phyloP scores from a whole-genome alignment of 805 yeast genomes.

The Yarrowia yakushimensis region DNA sequence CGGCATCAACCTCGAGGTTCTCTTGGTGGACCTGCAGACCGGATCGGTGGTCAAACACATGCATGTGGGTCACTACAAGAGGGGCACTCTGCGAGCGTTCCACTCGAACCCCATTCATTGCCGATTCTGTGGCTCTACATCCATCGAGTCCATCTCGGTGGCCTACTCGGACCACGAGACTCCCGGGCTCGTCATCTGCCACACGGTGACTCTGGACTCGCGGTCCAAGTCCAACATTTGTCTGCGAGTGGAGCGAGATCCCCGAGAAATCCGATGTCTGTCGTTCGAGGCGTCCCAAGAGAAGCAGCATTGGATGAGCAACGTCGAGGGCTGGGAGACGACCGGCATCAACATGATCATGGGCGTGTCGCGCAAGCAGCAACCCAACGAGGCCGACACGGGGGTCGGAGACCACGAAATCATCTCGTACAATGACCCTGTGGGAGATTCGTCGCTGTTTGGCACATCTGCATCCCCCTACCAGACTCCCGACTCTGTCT shows the following conservation, averaged over 20 bases:
- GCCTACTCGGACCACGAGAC: slow-evolving; percentile 62
- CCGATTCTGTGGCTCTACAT: slow-evolving; percentile 85
- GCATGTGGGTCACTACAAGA: slow-evolving; percentile 58
- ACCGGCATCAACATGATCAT: slow-evolving; percentile 74
- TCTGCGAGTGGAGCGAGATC: slow-evolving; percentile 86
- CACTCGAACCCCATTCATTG: slow-evolving; percentile 88
- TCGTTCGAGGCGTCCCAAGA: slow-evolving; percentile 77
- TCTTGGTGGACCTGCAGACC: slow-evolving; percentile 67
- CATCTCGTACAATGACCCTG: slow-evolving; percentile 15
- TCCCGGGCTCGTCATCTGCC: slow-evolving; percentile 56
- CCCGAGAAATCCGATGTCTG: slow-evolving; percentile 82
- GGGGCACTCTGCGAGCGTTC: slow-evolving; percentile 59
- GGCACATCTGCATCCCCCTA: slow-evolving; percentile 16
- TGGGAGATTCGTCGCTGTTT: slow-evolving; percentile 2
- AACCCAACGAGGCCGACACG: slow-evolving; percentile 6
- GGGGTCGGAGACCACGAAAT: slow-evolving; percentile 3
- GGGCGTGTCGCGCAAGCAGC: slow-evolving; percentile 54
- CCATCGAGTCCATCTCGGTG: slow-evolving; percentile 67
- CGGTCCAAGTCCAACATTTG: slow-evolving; percentile 78
- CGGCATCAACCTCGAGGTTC: slow-evolving; percentile 28
- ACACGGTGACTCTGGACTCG: slow-evolving; percentile 68
- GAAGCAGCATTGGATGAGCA: slow-evolving; percentile 59
- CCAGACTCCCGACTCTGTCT: slow-evolving; percentile 8
- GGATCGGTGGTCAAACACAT: slow-evolving; percentile 66
- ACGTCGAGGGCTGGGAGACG: slow-evolving; percentile 73